A percentile compares a stretch with the other conserved stretches of the same genome.
Evolutionary conservation across 768 basidiomycete species (phyloP).

Genomic region (Suillus placidus): DNA sequence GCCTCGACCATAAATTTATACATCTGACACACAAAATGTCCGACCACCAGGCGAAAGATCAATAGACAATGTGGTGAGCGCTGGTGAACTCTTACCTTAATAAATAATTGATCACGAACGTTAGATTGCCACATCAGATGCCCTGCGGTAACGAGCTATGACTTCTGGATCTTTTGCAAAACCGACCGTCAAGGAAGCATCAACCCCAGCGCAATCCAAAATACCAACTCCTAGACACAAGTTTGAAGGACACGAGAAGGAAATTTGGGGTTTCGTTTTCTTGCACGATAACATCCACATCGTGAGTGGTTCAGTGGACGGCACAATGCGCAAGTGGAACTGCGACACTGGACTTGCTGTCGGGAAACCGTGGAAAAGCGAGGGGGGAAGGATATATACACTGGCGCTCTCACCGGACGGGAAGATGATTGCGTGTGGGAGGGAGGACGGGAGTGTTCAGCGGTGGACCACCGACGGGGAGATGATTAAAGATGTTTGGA

Average conservation of each 20-base stretch:
- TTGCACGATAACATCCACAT: not conserved
- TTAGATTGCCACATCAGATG: not conserved
- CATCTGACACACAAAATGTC: not conserved
- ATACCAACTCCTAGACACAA: not conserved
- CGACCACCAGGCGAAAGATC: not conserved
- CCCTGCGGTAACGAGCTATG: not conserved
- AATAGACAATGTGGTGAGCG: not conserved
- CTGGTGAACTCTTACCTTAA: not conserved
- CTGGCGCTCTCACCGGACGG: constrained; percentile 2
- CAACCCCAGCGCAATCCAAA: not conserved
- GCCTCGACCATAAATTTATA: not conserved
- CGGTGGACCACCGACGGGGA: not conserved
- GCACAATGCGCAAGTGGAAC: constrained; percentile 3
- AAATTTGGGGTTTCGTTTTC: not conserved
- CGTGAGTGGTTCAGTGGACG: not conserved
- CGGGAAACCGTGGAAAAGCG: not conserved
- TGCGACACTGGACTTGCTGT: not conserved
- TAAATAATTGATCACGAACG: not conserved
- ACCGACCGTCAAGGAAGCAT: not conserved
- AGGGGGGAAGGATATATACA: not conserved
- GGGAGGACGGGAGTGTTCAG: not conserved
- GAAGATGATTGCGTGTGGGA: not conserved
- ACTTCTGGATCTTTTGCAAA: not conserved
- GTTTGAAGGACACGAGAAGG: not conserved
- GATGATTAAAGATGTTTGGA: not conserved